A percentile compares a stretch with the other conserved stretches of the same genome.
Conservation (phyloP, 202 grass and related monocot genomes). For the Eragrostis tef region DNA sequence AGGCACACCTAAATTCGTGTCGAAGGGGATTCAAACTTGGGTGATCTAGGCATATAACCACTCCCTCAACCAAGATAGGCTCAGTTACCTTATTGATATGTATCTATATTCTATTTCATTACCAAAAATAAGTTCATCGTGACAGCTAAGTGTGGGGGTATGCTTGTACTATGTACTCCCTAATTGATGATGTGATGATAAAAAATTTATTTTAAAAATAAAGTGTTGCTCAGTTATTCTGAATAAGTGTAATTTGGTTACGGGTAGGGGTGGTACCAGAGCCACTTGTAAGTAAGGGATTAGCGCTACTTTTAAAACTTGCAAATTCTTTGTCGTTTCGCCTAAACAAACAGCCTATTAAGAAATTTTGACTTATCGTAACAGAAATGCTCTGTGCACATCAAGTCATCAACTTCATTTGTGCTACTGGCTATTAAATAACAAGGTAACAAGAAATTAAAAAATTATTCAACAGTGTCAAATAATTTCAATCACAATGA, state of each 20-base stretch:
- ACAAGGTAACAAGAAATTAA: background rate
- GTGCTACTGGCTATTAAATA: constrained; percentile 17
- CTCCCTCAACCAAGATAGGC: background rate
- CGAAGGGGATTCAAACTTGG: no score
- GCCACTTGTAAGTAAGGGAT: constrained; percentile 13
- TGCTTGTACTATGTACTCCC: background rate
- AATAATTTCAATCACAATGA: constrained; percentile 31
- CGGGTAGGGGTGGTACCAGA: no score
- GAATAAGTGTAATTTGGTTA: background rate
- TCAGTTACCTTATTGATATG: background rate
- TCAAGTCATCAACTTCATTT: constrained; percentile 21
- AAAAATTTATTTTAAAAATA: no score
- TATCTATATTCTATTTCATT: background rate
- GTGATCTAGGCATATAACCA: background rate
- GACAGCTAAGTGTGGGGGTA: background rate
- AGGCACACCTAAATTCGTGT: background rate
- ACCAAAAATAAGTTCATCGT: background rate
- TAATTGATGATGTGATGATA: no score
- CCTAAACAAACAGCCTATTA: constrained; percentile 19
- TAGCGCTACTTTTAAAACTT: constrained; percentile 1
- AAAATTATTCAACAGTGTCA: constrained; percentile 19
- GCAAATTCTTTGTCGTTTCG: background rate
- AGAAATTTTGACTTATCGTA: constrained; percentile 5
- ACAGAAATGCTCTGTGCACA: constrained; percentile 7
- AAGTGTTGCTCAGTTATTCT: background rate